Evolutionary conservation across 352 stramenopile genomes (phyloP), one percentile per base, ranked within the genome.

Genomic region (Plasmopara viticola): DNA sequence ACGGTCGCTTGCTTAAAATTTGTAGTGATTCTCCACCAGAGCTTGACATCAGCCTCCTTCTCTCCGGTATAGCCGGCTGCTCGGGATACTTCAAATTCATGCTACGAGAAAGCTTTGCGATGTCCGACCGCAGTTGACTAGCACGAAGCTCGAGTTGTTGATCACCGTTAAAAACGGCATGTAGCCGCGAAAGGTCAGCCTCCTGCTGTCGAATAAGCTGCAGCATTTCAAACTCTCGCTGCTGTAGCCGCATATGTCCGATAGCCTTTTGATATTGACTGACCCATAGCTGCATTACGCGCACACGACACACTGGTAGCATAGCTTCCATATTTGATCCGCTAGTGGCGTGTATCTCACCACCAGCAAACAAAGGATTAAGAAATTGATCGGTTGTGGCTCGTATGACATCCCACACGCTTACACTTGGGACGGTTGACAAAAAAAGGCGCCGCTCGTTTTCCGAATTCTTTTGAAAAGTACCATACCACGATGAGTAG

Each of bases 401-500:
- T 17, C 83, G 79, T 56, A 90, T 87, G 10, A 90, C 76, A 45
- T 94, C 81, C 84, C 84, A 94, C 2, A 94, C 66, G 44, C 81
- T 94, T 4, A 88, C 77, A 20, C 74, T 91, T 13, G 77, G 53
- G n/a, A 90, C 73, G 17, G 60, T 84, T 4, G 64, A 64, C 17
- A 90, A 47, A 41, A 92, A 91, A n/a, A 59, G 57, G 7, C 66
- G 67, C 9, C 85, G 70, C 31, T 94, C 79, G 18, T 67, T 67
- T 55, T 95, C 83, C n/a, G 69, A 92, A 60, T 96, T 96, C 57
- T 84, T 87, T 50, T 94, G 82, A 48, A 97, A 97, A 6, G 81
- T 95, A n/a, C 86, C 85, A 52, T 90, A 99, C 59, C 95, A 97
- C 42, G 91, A 98, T 10, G 90, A 98, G 64, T 99, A 98, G 17